Evolutionary conservation across 192 early-diverging fungal species (phyloP).

Genomic region (Umbelopsis ramanniana): DNA sequence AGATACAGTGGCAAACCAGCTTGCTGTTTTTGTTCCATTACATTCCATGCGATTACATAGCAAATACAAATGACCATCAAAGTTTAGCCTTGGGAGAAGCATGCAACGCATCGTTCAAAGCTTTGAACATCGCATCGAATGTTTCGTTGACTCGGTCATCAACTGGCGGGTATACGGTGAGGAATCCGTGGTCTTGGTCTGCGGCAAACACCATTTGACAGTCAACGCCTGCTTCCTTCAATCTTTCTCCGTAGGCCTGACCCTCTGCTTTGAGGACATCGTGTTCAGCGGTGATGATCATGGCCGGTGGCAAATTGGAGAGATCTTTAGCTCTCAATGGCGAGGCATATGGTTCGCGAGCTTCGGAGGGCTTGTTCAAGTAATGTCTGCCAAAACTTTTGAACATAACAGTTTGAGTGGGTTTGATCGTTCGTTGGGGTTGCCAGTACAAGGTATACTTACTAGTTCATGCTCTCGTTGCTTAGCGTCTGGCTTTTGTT

Average conservation of each 20-base stretch:
- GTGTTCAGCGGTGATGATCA: neutral
- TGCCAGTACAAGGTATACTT: neutral
- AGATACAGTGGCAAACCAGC: too few species aligned
- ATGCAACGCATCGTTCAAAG: neutral
- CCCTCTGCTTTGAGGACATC: neutral
- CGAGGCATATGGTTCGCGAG: neutral
- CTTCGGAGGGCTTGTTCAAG: neutral
- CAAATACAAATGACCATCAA: too few species aligned
- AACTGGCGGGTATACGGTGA: neutral
- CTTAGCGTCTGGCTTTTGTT: neutral
- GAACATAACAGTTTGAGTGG: neutral
- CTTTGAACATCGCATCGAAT: neutral
- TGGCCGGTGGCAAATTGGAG: neutral
- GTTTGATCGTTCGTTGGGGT: too few species aligned
- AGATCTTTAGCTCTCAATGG: neutral
- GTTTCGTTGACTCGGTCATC: neutral
- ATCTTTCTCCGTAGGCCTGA: neutral
- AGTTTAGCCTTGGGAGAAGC: neutral
- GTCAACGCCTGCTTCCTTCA: neutral
- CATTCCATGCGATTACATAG: too few species aligned
- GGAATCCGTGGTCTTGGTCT: conserved; percentile 4
- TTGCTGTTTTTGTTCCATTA: too few species aligned
- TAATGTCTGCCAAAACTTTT: conserved; percentile 1
- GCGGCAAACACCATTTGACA: neutral
- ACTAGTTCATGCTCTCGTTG: neutral